Conservation (phyloP, 768 basidiomycete species). For the Hericium rajendrae region DNA sequence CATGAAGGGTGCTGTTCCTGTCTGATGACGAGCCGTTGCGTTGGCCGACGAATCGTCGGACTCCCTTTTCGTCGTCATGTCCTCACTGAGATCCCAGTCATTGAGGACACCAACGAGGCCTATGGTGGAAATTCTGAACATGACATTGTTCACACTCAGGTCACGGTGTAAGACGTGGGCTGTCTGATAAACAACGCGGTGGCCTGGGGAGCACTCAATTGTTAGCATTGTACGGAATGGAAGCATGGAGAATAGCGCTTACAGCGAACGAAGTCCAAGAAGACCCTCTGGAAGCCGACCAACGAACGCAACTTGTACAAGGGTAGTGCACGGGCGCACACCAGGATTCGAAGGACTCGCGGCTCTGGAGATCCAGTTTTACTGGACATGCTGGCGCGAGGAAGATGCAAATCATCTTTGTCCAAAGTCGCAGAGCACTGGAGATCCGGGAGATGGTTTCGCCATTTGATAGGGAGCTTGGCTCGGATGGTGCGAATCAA, state of each 20-base stretch:
- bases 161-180: neutral
- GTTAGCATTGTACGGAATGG: neutral
- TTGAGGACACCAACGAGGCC: neutral
- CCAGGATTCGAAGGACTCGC: neutral
- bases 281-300: neutral
- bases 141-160: neutral
- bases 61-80: neutral
- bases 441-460: neutral
- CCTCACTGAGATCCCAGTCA: neutral
- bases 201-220: neutral
- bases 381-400: neutral
- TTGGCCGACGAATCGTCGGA: neutral
- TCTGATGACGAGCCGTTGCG: neutral
- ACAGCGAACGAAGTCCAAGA: neutral
- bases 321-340: neutral
- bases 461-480: neutral
- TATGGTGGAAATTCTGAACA: neutral
- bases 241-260: neutral
- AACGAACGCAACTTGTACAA: neutral
- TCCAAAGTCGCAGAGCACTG: neutral
- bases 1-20: neutral
- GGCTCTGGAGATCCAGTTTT: neutral
- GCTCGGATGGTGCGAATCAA: neutral
- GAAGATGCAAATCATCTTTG: neutral
- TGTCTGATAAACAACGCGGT: neutral